phyloP scores from a whole-genome alignment of 371 early-diverging fungal species.

The Smittium mucronatum region DNA sequence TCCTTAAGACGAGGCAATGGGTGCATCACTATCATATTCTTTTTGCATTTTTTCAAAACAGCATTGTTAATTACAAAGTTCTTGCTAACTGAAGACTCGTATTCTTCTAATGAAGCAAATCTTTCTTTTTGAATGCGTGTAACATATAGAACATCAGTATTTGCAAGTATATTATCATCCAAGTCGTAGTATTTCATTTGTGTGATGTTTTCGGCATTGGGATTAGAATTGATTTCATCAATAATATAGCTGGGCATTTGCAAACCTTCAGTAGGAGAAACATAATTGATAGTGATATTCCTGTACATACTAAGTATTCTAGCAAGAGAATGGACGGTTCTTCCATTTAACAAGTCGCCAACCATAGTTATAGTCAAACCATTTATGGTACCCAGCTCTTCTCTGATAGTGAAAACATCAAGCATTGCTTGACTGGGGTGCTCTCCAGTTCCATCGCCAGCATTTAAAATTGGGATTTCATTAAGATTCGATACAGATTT shows the following conservation, averaged over 20 bases:
- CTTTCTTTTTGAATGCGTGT: conserved; percentile 95
- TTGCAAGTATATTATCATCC: conserved; percentile 59
- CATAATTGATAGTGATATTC: conserved; percentile 86
- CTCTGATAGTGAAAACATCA: conserved; percentile 87
- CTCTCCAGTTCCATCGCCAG: conserved; percentile 94
- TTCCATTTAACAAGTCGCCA: conserved; percentile 92
- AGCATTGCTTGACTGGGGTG: conserved; percentile 97
- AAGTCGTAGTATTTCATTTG: conserved; percentile 60
- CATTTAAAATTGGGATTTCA: conserved; percentile 87
- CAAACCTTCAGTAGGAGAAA: conserved; percentile 59
- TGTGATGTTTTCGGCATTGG: conserved; percentile 36
- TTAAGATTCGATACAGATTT: conserved; percentile 44
- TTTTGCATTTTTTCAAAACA: conserved; percentile 70
- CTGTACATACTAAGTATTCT: conserved; percentile 74
- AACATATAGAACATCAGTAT: conserved; percentile 92
- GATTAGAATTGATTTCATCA: conserved; percentile 47
- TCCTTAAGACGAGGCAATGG: conserved; percentile 91
- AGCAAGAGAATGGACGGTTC: conserved; percentile 92
- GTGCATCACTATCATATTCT: conserved; percentile 95
- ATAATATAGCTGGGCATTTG: conserved; percentile 79
- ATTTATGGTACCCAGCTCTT: conserved; percentile 90
- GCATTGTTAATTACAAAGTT: conserved; percentile 77
- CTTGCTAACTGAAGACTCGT: conserved; percentile 53
- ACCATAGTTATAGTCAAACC: conserved; percentile 88
- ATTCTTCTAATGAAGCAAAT: conserved; percentile 64